Base-by-base conservation (phyloP, 139 green algal genomes). In the Spirogloea muscicola region DNA sequence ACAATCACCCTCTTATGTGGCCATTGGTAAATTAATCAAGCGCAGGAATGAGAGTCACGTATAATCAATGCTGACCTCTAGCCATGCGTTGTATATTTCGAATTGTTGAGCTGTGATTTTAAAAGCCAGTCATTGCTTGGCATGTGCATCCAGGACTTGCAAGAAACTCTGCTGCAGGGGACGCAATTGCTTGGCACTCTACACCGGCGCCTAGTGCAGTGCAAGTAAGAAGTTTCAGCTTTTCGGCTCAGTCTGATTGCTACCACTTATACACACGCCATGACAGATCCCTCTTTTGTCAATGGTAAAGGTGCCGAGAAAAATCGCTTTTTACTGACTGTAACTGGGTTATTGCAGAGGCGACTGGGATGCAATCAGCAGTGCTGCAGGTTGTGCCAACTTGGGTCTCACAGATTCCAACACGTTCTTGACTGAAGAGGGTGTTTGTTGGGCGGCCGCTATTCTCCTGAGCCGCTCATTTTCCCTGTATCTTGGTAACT, bases 391-490 rank as follows among this genome's bases (percentile, higher is more conserved):
- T n/a, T 25, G 43, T 25, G 43, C 10, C 43, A 13, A 60, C 51
- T 25, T 31, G 5, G 9, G n/a, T 18, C 5, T 60, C 13, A 7
- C 51, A 34, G 29, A 21, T 25, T 5, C 18, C 51, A 16, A 43
- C 3, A 3, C 37, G 3, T 13, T 58, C 34, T 44, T 69, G 27
- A 68, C 66, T 13, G 71, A 72, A 31, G 37, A 13, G 21, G 39
- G 21, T 2, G 71, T 79, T 16, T 40, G 49, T 37, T 79, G 71
- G 71, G 71, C 71, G 41, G 58, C 71, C 18, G 62, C n/a, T 27
- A 39, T 72, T 13, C 71, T 79, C 4, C 71, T 79, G 38, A 73
- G 58, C 49, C 39, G 71, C 6, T 27, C 58, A 27, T 79, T 79
- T 18, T 60, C 59, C 27, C 58, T 79, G 4, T 58, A 72, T 31